phyloP scores from a whole-genome alignment of 1,284 basidiomycete genomes.

The Malassezia japonica region DNA sequence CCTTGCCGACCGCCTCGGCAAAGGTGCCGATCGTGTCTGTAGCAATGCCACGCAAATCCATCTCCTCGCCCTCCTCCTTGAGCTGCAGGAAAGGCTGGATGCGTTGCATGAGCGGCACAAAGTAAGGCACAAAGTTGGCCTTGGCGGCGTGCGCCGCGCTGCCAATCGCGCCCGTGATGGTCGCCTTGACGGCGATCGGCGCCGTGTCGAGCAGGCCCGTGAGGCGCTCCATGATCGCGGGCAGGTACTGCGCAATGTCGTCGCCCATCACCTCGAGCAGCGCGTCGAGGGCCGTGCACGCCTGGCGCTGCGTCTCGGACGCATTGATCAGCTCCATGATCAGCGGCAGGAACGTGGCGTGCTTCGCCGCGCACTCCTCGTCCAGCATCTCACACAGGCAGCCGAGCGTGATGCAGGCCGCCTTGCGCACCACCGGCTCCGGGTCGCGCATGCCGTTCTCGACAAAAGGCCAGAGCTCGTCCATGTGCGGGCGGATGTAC shows the following conservation, averaged over 20 bases:
- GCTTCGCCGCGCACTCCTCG: conserved; percentile 78
- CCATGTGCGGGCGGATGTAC: conserved; percentile 89
- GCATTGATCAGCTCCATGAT: conserved; percentile 65
- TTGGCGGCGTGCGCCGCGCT: conserved; percentile 97
- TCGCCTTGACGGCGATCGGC: conserved; percentile 76
- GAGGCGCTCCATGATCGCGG: conserved; percentile 89
- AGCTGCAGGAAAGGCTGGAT: conserved; percentile 76
- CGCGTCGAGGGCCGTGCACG: conserved; percentile 91
- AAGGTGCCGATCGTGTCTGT: conserved; percentile 98
- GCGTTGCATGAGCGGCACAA: conserved; percentile 79
- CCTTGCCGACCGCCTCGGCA: conserved; percentile 89
- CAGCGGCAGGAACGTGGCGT: conserved; percentile 72
- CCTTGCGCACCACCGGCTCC: conserved; percentile 80
- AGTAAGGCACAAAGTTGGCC: conserved; percentile 84
- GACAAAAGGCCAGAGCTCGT: conserved; percentile 86
- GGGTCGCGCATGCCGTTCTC: conserved; percentile 76
- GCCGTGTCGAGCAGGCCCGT: conserved; percentile 77
- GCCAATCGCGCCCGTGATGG: conserved; percentile 95
- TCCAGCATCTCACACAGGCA: conserved; percentile 97
- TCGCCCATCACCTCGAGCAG: conserved; percentile 90
- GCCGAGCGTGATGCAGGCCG: conserved; percentile 85
- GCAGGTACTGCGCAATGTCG: conserved; percentile 78
- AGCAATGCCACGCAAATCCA: conserved; percentile 87
- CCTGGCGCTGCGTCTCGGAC: conserved; percentile 73
- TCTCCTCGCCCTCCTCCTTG: conserved; percentile 66